Conservation (phyloP, 495 filamentous ascomycete species). For the Penicillium egyptiacum region DNA sequence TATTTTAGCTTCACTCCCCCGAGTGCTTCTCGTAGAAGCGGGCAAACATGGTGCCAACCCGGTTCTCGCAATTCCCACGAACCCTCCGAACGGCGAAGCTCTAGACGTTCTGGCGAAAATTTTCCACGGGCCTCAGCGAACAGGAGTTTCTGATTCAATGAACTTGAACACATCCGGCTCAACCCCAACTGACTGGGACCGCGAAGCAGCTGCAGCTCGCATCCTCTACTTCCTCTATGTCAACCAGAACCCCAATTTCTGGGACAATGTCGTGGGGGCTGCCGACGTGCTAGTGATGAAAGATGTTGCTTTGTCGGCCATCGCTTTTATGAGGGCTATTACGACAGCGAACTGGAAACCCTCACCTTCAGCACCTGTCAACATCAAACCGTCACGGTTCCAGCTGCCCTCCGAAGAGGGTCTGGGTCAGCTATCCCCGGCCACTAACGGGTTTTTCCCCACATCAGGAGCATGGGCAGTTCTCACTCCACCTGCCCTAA, state of each 20-base stretch:
- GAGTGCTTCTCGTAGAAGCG: slow-evolving; percentile 53
- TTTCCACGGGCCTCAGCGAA: slow-evolving; percentile 52
- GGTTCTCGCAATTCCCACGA: slow-evolving; percentile 50
- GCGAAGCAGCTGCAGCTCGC: slow-evolving; percentile 56
- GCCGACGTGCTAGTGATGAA: slow-evolving; percentile 60
- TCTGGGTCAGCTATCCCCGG: slow-evolving; percentile 39
- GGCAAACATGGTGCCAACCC: slow-evolving; percentile 45
- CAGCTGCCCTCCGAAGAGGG: slow-evolving; percentile 44
- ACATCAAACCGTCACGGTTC: slow-evolving; percentile 34
- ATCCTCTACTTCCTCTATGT: slow-evolving; percentile 57
- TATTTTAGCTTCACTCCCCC: slow-evolving; percentile 58
- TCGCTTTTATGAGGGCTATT: slow-evolving; percentile 53
- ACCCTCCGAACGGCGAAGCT: slow-evolving; percentile 51
- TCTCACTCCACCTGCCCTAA: slow-evolving; percentile 52
- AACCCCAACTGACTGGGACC: slow-evolving; percentile 40
- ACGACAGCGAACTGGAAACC: slow-evolving; percentile 56
- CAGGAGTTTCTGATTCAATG: slow-evolving; percentile 28
- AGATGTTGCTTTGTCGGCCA: slow-evolving; percentile 56
- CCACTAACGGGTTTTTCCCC: slow-evolving; percentile 42
- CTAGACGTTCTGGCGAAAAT: slow-evolving; percentile 55
- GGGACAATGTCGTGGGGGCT: slow-evolving; percentile 49
- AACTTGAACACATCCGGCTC: slow-evolving; percentile 35
- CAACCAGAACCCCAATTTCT: slow-evolving; percentile 50
- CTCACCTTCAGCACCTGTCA: slow-evolving; percentile 24
- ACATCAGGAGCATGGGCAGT: slow-evolving; percentile 51